phyloP scores from a whole-genome alignment of 176 grass and related monocot species.

The Eremochloa ophiuroides region DNA sequence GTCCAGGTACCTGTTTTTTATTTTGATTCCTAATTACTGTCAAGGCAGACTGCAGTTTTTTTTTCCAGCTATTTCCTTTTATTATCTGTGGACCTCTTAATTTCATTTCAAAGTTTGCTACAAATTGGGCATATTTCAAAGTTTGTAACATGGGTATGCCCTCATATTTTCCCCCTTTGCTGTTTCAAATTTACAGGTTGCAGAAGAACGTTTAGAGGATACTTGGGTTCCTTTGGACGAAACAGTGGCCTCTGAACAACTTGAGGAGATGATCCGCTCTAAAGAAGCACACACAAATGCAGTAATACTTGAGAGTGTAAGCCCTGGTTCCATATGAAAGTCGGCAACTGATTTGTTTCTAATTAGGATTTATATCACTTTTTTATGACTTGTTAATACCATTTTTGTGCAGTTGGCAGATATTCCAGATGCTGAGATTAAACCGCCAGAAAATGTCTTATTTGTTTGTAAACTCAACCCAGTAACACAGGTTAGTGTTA shows the following conservation, averaged over 20 bases:
- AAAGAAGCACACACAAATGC: constrained; percentile 98
- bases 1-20: neutral
- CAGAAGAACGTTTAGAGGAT: constrained; percentile 89
- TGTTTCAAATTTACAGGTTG: constrained; percentile 39
- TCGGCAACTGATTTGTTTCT: neutral
- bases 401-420: constrained; percentile 72
- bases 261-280: constrained; percentile 77
- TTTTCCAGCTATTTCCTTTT: neutral
- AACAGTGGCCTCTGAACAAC: constrained; percentile 57
- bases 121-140: neutral
- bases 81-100: neutral
- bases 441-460: constrained; percentile 84
- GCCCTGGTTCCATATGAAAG: constrained; percentile 28
- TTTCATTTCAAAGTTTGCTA: neutral
- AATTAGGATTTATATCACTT: neutral
- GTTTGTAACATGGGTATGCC: neutral
- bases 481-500: constrained; percentile 75
- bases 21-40: neutral
- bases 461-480: constrained; percentile 99
- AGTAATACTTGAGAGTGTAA: constrained; percentile 85
- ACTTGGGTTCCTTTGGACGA: constrained; percentile 86
- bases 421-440: constrained; percentile 93
- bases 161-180: neutral
- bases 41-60: neutral
- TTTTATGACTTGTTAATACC: neutral